A percentile compares a stretch with the other conserved stretches of the same genome.
These are phyloP conservation scores for Alternaria incomplexa DNA, from an alignment of 2,329 filamentous ascomycete species.

Conservation along the genomic window DNA sequence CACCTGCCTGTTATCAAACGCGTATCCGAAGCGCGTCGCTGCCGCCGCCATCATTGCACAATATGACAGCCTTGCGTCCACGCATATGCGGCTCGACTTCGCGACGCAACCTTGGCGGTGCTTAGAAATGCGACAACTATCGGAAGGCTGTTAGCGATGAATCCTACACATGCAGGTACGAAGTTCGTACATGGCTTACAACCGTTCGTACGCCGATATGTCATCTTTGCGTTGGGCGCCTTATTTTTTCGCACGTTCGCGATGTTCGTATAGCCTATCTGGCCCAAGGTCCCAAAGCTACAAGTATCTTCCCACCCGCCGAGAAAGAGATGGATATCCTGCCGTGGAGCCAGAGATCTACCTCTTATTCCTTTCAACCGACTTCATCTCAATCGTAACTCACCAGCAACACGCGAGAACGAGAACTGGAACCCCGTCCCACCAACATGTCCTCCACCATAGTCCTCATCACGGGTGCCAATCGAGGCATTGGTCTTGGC, in stretches of 20 bases:
- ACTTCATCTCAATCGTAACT: neutral
- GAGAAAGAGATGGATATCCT: neutral
- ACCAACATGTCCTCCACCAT: neutral
- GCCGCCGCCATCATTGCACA: neutral
- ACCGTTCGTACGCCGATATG: neutral
- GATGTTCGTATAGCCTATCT: neutral
- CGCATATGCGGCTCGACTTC: neutral
- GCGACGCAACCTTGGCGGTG: neutral
- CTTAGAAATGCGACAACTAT: neutral
- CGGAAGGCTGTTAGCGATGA: slow-evolving; percentile 30
- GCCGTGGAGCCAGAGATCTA: neutral
- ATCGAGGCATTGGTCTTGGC: neutral
- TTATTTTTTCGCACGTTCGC: neutral
- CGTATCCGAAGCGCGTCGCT: neutral
- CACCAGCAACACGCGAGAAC: neutral
- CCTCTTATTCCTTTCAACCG: neutral
- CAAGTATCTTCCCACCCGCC: neutral
- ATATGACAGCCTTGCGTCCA: neutral
- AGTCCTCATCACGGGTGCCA: slow-evolving; percentile 1
- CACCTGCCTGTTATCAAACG: accelerated
- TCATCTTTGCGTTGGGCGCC: neutral
- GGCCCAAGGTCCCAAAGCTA: neutral
- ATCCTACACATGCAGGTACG: neutral
- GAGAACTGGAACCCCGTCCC: neutral
- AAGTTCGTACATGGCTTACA: neutral